A percentile compares a stretch with the other conserved stretches of the same genome.
Evolutionary conservation across 2,329 filamentous ascomycete species (phyloP).

Genomic region (Calonectria fujianensis): DNA sequence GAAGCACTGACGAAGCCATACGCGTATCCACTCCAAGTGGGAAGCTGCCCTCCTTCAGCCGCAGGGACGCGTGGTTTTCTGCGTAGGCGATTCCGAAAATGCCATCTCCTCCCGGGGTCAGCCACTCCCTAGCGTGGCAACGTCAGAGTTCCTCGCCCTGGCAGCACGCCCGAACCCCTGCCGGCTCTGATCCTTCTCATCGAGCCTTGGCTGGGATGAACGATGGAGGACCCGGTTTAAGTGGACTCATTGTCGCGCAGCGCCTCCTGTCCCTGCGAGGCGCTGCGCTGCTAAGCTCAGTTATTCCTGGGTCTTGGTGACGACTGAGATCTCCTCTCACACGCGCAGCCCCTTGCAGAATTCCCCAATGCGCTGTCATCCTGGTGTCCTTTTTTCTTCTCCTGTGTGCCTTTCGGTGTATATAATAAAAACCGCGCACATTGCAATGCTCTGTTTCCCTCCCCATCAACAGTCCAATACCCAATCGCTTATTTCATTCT

Average conservation of each 20-base stretch:
- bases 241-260: constrained; percentile 23
- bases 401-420: not conserved
- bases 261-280: constrained; percentile 10
- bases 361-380: not conserved
- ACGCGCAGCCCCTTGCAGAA: constrained; percentile 11
- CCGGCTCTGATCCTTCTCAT: constrained; percentile 7
- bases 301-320: constrained; percentile 9
- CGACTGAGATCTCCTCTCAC: constrained; percentile 18
- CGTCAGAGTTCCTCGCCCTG: not conserved
- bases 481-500: constrained; percentile 12
- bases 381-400: not conserved
- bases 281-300: not conserved
- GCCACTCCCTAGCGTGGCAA: not conserved
- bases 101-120: not conserved
- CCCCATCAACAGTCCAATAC: not conserved
- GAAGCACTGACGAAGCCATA: constrained; percentile 22
- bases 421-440: constrained; percentile 19
- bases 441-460: not conserved
- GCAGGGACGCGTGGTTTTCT: constrained; percentile 25
- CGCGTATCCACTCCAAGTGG: constrained; percentile 13
- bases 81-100: constrained; percentile 26
- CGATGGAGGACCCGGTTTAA: constrained; percentile 14
- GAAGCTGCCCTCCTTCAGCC: constrained; percentile 21
- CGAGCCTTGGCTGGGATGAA: not conserved
- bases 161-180: not conserved